Base-by-base conservation (phyloP, 768 basidiomycete genomes). In the Tylopilus balloui region DNA sequence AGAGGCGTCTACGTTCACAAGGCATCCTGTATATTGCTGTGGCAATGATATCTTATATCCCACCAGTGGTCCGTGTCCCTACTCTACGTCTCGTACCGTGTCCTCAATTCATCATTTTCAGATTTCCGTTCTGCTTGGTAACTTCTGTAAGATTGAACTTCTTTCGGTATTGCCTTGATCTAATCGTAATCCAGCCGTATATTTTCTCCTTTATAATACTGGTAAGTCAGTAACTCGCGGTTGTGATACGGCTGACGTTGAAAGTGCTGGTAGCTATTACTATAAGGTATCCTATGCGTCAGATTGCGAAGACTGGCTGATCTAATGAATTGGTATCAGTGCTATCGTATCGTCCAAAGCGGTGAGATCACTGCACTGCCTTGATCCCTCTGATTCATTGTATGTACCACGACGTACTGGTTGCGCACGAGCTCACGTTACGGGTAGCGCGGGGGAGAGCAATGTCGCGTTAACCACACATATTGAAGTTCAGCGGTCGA, bases 1-100 rank as follows among this genome's bases (percentile, higher is more conserved):
- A 23, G 37, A 63, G 24, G 9, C 51, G 47, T n/a, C 29, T 65
- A 14, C 29, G 31, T 19, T 10, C 29, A 6, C 65, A 65, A 29
- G 63, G 58, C 15, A 44, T 55, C 4, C 8, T 51, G 3, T 58
- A 63, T 41, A 51, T 54, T 34, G 51, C 39, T 13, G 23, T 56
- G 4, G 53, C 51, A 5, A 49, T 50, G 3, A 12, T 58, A 10
- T 37, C 42, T 2, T 63, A 58, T 23, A 39, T 67, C 20, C 53
- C 49, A 0, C 28, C 51, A 2, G 12, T 17, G 57, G 59, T 61
- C 1, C 6, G 48, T 15, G 7, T 24, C 19, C 14, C 20, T n/a
- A 3, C 19, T 25, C 27, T 39, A 32, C 20, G 24, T 20, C 8
- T 13, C 8, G 4, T 25, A 12, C 9, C 32, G 11, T 27, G 3